phyloP scores from a whole-genome alignment of 768 basidiomycete genomes.

The Agrocybe praecox region DNA sequence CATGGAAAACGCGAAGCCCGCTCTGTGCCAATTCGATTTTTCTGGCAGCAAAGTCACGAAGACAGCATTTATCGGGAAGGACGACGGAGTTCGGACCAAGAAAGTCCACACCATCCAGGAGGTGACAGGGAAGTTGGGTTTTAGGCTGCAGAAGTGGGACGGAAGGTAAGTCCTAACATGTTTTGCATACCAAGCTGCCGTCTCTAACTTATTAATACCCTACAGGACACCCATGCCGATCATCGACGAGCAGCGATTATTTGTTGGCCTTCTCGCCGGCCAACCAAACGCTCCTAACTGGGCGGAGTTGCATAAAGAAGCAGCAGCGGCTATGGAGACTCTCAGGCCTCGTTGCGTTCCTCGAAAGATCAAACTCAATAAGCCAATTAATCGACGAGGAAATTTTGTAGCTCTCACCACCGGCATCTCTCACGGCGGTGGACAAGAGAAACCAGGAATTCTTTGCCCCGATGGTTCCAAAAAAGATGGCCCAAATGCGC shows the following conservation, averaged over 20 bases:
- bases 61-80: neutral
- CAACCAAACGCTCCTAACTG: neutral
- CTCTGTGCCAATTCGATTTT: no score
- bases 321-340: neutral
- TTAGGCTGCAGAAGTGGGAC: slow-evolving; percentile 3
- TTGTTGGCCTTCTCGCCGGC: slow-evolving; percentile 1
- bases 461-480: neutral
- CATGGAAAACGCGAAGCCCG: neutral
- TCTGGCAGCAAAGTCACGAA: no score
- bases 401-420: neutral
- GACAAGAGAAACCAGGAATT: slow-evolving; percentile 2
- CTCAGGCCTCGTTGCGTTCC: neutral
- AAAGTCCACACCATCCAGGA: neutral
- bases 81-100: neutral
- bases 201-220: no score
- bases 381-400: neutral
- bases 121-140: neutral
- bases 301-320: neutral
- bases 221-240: neutral
- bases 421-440: slow-evolving; percentile 6
- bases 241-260: neutral
- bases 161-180: neutral
- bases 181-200: neutral
- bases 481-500: no score
- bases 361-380: no score